Conservation (phyloP, 352 stramenopile genomes). For the Pythium coloratum region DNA sequence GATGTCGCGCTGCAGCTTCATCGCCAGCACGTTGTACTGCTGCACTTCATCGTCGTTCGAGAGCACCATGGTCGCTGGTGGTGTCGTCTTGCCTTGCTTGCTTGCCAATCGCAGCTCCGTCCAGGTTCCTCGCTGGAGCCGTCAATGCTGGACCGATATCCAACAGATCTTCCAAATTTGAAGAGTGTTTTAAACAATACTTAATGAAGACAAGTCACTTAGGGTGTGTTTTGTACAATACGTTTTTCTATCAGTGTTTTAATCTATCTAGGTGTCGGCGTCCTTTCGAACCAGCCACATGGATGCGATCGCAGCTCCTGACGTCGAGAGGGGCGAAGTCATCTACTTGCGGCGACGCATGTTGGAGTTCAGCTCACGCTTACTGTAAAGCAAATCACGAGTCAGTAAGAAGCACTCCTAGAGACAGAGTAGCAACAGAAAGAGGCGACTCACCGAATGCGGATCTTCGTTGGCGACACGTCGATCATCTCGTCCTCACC, state of each 20-base stretch:
- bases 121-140: background rate
- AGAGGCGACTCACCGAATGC: constrained; percentile 64
- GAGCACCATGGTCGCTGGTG: constrained; percentile 36
- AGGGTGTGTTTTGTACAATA: constrained; percentile 5
- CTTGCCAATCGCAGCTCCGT: constrained; percentile 2
- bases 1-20: constrained; percentile 84
- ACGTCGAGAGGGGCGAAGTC: background rate
- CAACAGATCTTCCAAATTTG: background rate
- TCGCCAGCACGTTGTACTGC: constrained; percentile 57
- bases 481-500: constrained; percentile 98
- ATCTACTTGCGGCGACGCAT: constrained; percentile 68
- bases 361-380: constrained; percentile 66
- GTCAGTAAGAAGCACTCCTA: background rate
- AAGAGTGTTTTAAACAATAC: background rate
- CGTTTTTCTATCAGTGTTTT: constrained; percentile 23
- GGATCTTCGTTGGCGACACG: constrained; percentile 94
- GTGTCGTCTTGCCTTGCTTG: background rate
- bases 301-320: background rate
- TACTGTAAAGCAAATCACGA: constrained; percentile 29
- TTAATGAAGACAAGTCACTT: background rate
- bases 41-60: constrained; percentile 47
- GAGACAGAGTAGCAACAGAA: background rate
- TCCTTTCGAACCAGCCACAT: constrained; percentile 14
- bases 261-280: constrained; percentile 20
- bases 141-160: background rate